Base-by-base conservation (phyloP, 306 rosid species). In the Trifolium pratense region DNA sequence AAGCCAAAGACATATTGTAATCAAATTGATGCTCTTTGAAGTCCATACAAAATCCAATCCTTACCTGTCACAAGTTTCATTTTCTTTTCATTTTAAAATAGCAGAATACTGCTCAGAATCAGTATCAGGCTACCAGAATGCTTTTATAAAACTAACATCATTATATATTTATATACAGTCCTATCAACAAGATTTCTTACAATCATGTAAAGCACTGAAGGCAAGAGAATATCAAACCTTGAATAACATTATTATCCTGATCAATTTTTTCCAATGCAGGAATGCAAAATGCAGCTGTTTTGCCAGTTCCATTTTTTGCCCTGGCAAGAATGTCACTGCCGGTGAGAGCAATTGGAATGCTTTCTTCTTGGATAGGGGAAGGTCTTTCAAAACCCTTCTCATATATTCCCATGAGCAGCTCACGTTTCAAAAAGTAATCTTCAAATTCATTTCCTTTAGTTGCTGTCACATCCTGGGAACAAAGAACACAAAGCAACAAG, bases 321-420 rank as follows among this genome's bases (percentile, higher is more conserved):
- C 99, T 85, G 31, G 99, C 99, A 81, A 95, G 92, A 88, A 95
- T 95, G 82, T 95, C 99, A 77, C 99, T 95, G 55, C 99, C 97
- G 39, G 97, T 95, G 75, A 95, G 87, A 62, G 97, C 99, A 81
- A 95, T 95, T 36, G 99, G 99, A 78, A 95, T 95, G 80, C 99
- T 95, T 85, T 95, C 99, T 85, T 95, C 99, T 78, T 91, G 99
- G 76, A 95, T 95, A 34, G 99, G 99, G 73, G 99, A 95, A 56
- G 99, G 99, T 73, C 96, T 90, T 82, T 95, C 99, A 76, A 95
- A 95, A 45, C 99, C 99, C 85, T 95, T 95, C 87, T 95, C 99
- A 74, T 95, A 95, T 65, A 95, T 91, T 77, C 99, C 99, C 99
- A 95, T 95, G 66, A 91, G 97, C 80, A 95, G 87, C 81, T 95